Evolutionary conservation across 148 eudicot genomes (phyloP), one percentile per base, ranked within the genome.

Genomic region (Spergularia bocconei): DNA sequence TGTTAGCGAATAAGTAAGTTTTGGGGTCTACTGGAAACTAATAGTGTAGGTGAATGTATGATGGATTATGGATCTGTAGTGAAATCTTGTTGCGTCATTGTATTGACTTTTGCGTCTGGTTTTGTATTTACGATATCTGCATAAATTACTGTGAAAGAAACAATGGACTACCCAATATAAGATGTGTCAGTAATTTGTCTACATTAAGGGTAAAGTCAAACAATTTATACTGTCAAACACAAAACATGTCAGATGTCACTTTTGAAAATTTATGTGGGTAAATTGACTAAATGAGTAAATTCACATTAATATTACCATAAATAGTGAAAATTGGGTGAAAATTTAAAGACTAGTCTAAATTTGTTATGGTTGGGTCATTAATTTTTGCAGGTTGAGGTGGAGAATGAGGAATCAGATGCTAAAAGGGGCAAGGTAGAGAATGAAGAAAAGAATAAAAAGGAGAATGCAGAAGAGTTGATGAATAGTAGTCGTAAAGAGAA

Each of bases 401-500:
- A 73, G 55, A 80, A 84, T 58, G 84, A 77, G 29, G 84, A 70
- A 61, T 70, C 84, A 75, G 72, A 77, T 82, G 87, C 78, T 13
- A 85, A 85, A 72, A 85, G 80, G 72, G 77, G 85, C 82, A 85
- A 85, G 59, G 13, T 68, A 67, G 82, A 68, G 5, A 75, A 38
- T 60, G 75, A 73, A 25, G n/a, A 33, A 11, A 69, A 55, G 4
- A 72, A 36, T 52, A 59, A 81, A 67, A 62, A 72, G 52, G 71
- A 79, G 61, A 74, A 72, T 23, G 77, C 20, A 55, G 77, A 17
- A 47, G 70, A 84, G 58, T 52, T 70, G 16, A 70, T 33, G 55
- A 63, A 38, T 55, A 68, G 20, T 44, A 75, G 54, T 33, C 53
- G 13, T 21, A 65, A 75, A 75, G 25, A 75, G 11, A 77, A 56